Conservation (phyloP, 2,329 filamentous ascomycete genomes). For the Microdochium bolleyi region DNA sequence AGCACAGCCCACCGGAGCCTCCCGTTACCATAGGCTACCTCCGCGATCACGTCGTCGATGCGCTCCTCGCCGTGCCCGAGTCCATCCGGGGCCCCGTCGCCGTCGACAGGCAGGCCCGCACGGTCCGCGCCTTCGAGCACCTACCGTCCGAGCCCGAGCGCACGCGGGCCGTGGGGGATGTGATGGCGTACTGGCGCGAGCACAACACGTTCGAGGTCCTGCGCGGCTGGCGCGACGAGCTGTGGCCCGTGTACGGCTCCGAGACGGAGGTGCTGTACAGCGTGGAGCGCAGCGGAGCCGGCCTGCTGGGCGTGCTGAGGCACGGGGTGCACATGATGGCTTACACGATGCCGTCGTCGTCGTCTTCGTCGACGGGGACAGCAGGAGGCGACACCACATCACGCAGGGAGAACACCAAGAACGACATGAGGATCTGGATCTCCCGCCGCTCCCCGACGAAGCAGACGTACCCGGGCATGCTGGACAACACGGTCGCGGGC, state of each 20-base stretch:
- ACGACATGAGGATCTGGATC: conserved; percentile 73
- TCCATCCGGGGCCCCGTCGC: conserved; percentile 49
- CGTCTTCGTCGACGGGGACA: conserved; percentile 7
- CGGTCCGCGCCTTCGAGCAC: conserved; percentile 56
- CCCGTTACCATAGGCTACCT: conserved; percentile 38
- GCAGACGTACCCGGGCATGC: conserved; percentile 81
- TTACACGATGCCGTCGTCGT: conserved; percentile 29
- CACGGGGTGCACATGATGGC: conserved; percentile 80
- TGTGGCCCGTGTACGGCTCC: conserved; percentile 67
- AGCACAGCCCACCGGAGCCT: too few relatives aligned
- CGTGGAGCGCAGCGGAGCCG: conserved; percentile 68
- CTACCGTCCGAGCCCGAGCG: conserved; percentile 35
- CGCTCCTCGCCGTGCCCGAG: conserved; percentile 38
- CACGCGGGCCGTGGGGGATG: conserved; percentile 44
- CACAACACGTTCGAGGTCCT: conserved; percentile 67
- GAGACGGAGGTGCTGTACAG: conserved; percentile 57
- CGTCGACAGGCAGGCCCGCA: conserved; percentile 51
- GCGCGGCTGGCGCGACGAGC: conserved; percentile 70
- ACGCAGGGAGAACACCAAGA: not conserved
- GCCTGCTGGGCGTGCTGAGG: conserved; percentile 66
- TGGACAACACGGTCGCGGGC: conserved; percentile 91
- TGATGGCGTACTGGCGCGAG: conserved; percentile 61
- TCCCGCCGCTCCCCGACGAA: conserved; percentile 69
- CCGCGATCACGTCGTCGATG: conserved; percentile 38
- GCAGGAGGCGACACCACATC: conserved; percentile 8